Base-by-base conservation (phyloP, 108 stramenopile species). In the Fragilaria crotonensis region DNA sequence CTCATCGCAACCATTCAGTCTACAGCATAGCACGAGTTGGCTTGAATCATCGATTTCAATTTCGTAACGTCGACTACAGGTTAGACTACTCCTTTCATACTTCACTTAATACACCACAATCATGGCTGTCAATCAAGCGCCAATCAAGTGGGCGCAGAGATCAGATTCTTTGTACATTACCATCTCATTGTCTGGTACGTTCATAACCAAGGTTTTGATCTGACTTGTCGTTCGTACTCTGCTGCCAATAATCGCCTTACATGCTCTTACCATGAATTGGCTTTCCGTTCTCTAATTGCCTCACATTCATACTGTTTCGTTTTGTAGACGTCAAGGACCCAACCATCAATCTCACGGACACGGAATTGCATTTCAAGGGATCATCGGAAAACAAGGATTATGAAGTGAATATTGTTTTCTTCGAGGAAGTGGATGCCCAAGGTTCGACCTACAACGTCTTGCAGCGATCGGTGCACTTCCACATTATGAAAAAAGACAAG, bases 141-240 rank as follows among this genome's bases (percentile, higher is more conserved):
- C 89, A 32, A 84, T 90, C 79, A 86, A 94, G 71, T 97, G 91
- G 90, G 96, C 96, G 5, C 94, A 97, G 57, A 78, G 96, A 67
- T 67, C 66, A 4, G 96, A 97, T 63, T 93, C 93, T 33, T 64
- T 97, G 17, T 97, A 94, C 58, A 62, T 97, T 41, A 97, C 96
- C 22, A 93, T 97, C 56, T 79, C 85, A 52, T 68, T 96, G 30
- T 69, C 84, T 45, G 88, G 88, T 90, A 57, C 58, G 88, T 76
- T 18, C 11, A 4, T 33, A 2, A 26, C 7, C 48, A 17, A 32
- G 19, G 33, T 30, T 33, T 68, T 45, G 47, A 18, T 48, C 30
- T 26, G 3, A 26, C 2, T 4, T 2, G 52, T 53, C 2, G 18
- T 21, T 5, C 23, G 17, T 57, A 25, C 22, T 44, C 20, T 5